Percentiles rank a stretch among this genome's conserved stretches.
Evolutionary conservation across 139 green algal species (phyloP).

Genomic region (Volvox reticuliferus): DNA sequence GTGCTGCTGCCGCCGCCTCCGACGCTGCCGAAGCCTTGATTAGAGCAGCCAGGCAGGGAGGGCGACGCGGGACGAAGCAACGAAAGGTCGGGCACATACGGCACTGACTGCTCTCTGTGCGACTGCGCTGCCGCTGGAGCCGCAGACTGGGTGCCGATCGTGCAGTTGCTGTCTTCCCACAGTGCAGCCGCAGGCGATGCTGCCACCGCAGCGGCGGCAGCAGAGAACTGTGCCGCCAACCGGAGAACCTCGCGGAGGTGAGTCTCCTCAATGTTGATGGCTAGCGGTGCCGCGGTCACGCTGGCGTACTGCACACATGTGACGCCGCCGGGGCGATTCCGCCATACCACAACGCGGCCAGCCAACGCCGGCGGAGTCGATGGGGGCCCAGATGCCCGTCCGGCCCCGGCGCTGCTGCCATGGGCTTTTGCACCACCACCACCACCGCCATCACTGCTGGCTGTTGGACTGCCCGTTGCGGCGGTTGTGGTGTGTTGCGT

Average conservation of each 20-base stretch:
- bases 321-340: conserved; percentile 72
- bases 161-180: neutral
- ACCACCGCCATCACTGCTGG: neutral
- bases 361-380: conserved; percentile 40
- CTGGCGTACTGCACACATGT: conserved; percentile 79
- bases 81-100: conserved; percentile 13
- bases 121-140: neutral
- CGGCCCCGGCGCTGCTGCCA: neutral
- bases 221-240: conserved; percentile 30
- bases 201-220: conserved; percentile 3
- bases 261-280: conserved; percentile 77
- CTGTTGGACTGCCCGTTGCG: neutral
- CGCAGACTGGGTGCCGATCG: neutral
- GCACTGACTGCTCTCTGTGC: neutral
- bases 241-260: conserved; percentile 63
- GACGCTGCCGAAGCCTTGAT: neutral
- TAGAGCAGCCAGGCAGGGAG: neutral
- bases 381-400: neutral
- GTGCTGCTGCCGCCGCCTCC: neutral
- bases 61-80: conserved; percentile 14
- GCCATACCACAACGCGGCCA: conserved; percentile 70
- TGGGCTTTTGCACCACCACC: neutral
- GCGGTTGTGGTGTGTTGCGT: too few relatives aligned
- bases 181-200: neutral
- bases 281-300: conserved; percentile 64